A percentile compares a stretch with the other conserved stretches of the same genome.
Conservation (phyloP, 2,329 filamentous ascomycete genomes). For the Trichophyton schoenleinii region DNA sequence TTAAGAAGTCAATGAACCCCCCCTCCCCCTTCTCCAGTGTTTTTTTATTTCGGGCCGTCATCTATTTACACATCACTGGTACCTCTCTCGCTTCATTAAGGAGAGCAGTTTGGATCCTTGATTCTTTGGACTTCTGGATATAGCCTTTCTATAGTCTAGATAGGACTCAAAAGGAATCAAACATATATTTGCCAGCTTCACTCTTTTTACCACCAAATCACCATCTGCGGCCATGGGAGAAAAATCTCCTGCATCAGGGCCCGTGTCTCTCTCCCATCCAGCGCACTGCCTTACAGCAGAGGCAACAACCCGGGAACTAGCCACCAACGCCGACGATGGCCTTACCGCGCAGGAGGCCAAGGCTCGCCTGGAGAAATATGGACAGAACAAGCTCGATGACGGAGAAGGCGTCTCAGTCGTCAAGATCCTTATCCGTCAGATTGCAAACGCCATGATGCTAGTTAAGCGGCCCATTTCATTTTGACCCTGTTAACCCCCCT, state of each 20-base stretch:
- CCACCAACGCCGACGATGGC: constrained; percentile 43
- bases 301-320: constrained; percentile 43
- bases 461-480: constrained; percentile 29
- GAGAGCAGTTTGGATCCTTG: background rate
- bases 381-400: constrained; percentile 52
- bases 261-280: constrained; percentile 38
- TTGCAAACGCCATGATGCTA: constrained; percentile 56
- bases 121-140: background rate
- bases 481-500: constrained; percentile 5
- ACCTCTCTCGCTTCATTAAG: background rate
- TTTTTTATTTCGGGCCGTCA: background rate
- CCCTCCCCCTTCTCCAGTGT: no score
- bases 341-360: constrained; percentile 44
- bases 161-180: background rate
- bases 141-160: background rate
- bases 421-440: constrained; percentile 54
- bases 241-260: background rate
- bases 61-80: background rate
- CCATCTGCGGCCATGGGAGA: constrained; percentile 9
- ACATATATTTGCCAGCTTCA: background rate
- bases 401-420: constrained; percentile 54
- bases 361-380: constrained; percentile 42
- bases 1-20: background rate
- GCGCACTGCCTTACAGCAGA: constrained; percentile 47
- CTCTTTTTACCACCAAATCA: background rate